Base-by-base conservation (phyloP, 495 filamentous ascomycete species). In the Tuber melanosporum region DNA sequence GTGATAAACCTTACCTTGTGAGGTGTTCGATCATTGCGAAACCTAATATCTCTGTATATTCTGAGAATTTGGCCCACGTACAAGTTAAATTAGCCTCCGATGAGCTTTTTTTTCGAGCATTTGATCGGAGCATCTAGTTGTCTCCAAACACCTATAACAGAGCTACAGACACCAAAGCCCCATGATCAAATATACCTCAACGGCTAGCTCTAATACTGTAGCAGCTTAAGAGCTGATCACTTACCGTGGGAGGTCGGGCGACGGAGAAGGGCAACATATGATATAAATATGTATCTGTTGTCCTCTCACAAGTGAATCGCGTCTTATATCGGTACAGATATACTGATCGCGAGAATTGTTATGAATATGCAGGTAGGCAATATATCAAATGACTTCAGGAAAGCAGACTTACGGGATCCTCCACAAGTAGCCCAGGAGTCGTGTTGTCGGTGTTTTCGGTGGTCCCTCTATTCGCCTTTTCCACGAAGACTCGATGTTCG, bases 21-120 rank as follows among this genome's bases (percentile, higher is more conserved):
- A 15, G 82, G 74, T 42, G 81, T 81, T 72, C 76, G 81, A 79
- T 83, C 81, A 41, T 83, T 83, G 62, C 82, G 81, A 45, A 83
- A 83, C 15, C 78, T 71, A 62, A 79, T 82, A 66, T 82, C 80
- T 77, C 81, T 79, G 71, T 82, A 41, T 49, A 77, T 77, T 75
- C 76, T 78, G 9, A 82, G 79, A 47, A 77, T 72, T 77, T 82
- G 26, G 17, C 26, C 57, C 57, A 66, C 32, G 57, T 36, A 3
- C 57, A 36, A 32, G 57, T 14, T 19, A 66, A 36, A 66, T 32
- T 36, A 36, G 26, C 57, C 36, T 36, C 26, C 1, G 57, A 19
- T 36, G 57, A 66, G 17, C 26, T 36, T 66, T 66, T 36, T 32
- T 32, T 32, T 32, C 15, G 57, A 36, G 26, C 26, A 6, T 12